Evolutionary conservation across 192 early-diverging fungal species (phyloP).

Genomic region (Oehlia diaphana): DNA sequence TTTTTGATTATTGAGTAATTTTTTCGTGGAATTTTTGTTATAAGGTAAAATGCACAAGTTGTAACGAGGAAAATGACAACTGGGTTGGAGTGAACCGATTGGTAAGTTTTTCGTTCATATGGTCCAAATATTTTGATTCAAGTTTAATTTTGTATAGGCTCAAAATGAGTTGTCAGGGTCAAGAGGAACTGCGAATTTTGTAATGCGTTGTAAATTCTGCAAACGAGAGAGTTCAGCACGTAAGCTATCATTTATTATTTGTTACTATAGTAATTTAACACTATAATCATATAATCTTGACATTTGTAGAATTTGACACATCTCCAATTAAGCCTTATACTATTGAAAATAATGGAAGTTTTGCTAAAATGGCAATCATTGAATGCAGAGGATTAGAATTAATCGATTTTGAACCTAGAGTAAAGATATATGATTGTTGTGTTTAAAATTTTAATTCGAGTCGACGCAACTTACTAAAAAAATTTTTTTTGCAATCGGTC

Average conservation of each 20-base stretch:
- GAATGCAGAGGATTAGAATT: slow-evolving; percentile 87
- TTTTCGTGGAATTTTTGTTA: slow-evolving; percentile 1
- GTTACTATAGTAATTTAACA: not conserved
- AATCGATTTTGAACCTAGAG: slow-evolving; percentile 70
- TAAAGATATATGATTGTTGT: slow-evolving; percentile 22
- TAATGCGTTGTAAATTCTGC: slow-evolving; percentile 92
- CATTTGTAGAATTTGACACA: slow-evolving; percentile 37
- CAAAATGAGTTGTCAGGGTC: slow-evolving; percentile 64
- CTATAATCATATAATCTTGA: not conserved
- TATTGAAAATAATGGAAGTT: slow-evolving; percentile 58
- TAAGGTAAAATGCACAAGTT: slow-evolving; percentile 73
- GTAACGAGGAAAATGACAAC: slow-evolving; percentile 73
- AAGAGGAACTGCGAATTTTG: slow-evolving; percentile 80
- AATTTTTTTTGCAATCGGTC: not conserved
- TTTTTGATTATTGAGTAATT: not conserved
- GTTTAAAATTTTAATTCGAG: too few species aligned
- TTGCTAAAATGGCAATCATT: slow-evolving; percentile 62
- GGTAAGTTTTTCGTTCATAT: slow-evolving; percentile 33
- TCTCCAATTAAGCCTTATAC: slow-evolving; percentile 54
- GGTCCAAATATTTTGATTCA: slow-evolving; percentile 2
- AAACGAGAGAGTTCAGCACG: slow-evolving; percentile 69
- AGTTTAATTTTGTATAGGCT: slow-evolving; percentile 42
- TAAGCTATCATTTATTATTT: slow-evolving; percentile 32
- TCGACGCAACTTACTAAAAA: not conserved
- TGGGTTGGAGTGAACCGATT: slow-evolving; percentile 64